These are phyloP conservation scores for Paramyrothecium roridum DNA, from an alignment of 2,329 filamentous ascomycete genomes.

Conservation along the genomic window DNA sequence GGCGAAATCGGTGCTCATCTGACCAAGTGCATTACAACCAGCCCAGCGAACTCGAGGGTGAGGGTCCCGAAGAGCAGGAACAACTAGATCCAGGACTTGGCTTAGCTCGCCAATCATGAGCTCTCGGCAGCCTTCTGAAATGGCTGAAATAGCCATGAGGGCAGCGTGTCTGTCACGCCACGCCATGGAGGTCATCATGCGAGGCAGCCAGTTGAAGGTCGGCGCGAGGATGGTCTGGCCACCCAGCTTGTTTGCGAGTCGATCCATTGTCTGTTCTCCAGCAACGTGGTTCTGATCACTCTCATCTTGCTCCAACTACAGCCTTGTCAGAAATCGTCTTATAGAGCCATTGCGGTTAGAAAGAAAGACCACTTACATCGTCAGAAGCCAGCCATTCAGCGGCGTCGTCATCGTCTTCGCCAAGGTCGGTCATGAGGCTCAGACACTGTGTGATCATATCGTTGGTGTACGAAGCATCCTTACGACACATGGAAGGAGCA, in stretches of 20 bases:
- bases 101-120: slow-evolving; percentile 93
- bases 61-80: slow-evolving; percentile 83
- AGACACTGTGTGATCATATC: slow-evolving; percentile 99
- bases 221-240: slow-evolving; percentile 89
- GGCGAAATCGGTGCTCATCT: slow-evolving; percentile 99
- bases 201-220: slow-evolving; percentile 93
- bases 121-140: slow-evolving; percentile 94
- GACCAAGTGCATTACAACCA: slow-evolving; percentile 95
- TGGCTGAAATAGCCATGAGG: slow-evolving; percentile 97
- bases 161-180: slow-evolving; percentile 97
- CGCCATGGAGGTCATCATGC: slow-evolving; percentile 93
- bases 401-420: slow-evolving; percentile 90
- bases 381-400: slow-evolving; percentile 90
- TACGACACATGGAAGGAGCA: slow-evolving; percentile 89
- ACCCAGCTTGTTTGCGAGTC: slow-evolving; percentile 93
- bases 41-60: slow-evolving; percentile 96
- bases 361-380: slow-evolving; percentile 58
- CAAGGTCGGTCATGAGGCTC: slow-evolving; percentile 96
- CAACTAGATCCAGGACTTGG: slow-evolving; percentile 91
- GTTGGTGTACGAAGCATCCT: slow-evolving; percentile 84
- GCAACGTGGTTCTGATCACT: slow-evolving; percentile 97
- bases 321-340: slow-evolving; percentile 19
- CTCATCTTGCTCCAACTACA: slow-evolving; percentile 84
- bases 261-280: slow-evolving; percentile 97
- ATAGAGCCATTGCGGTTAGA: neutral